Evolutionary conservation across 257 asterid genomes (phyloP).

Genomic region (Solanum peruvianum): DNA sequence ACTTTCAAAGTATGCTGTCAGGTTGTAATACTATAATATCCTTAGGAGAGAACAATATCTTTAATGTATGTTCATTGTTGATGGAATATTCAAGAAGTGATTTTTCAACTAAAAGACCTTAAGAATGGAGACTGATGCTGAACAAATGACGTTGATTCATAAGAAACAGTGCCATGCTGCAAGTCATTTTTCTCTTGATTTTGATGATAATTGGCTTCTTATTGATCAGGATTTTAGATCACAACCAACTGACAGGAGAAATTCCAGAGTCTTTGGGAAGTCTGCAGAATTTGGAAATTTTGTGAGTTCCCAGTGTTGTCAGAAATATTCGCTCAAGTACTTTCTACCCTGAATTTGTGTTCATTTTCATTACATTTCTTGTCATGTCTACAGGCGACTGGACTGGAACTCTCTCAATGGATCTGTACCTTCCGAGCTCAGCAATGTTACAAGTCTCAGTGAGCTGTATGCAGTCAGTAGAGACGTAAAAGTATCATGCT

Average conservation of each 20-base stretch:
- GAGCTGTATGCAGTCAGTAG: constrained; percentile 49
- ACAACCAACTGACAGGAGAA: constrained; percentile 52
- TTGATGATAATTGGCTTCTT: background rate
- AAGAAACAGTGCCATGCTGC: background rate
- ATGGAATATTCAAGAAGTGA: background rate
- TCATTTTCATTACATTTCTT: constrained; percentile 1
- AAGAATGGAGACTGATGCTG: background rate
- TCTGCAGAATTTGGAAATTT: constrained; percentile 45
- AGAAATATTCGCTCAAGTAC: background rate
- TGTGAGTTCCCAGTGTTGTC: constrained; percentile 43
- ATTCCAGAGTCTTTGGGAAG: constrained; percentile 54
- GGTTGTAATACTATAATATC: background rate
- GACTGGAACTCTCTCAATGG: constrained; percentile 61
- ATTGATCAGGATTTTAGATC: constrained; percentile 55
- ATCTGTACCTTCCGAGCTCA: constrained; percentile 42
- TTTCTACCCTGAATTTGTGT: background rate
- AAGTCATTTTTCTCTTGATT: background rate
- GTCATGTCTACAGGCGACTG: constrained; percentile 42
- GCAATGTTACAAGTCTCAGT: constrained; percentile 36
- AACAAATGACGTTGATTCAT: background rate
- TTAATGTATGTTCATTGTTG: background rate
- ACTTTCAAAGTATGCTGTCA: background rate
- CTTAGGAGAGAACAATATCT: background rate
- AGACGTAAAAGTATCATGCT: background rate
- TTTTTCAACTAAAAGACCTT: background rate